Evolutionary conservation across 1,139 yeast genomes (phyloP), one percentile per base, ranked within the genome.

Genomic region (Yamadazyma atmosphaerica): DNA sequence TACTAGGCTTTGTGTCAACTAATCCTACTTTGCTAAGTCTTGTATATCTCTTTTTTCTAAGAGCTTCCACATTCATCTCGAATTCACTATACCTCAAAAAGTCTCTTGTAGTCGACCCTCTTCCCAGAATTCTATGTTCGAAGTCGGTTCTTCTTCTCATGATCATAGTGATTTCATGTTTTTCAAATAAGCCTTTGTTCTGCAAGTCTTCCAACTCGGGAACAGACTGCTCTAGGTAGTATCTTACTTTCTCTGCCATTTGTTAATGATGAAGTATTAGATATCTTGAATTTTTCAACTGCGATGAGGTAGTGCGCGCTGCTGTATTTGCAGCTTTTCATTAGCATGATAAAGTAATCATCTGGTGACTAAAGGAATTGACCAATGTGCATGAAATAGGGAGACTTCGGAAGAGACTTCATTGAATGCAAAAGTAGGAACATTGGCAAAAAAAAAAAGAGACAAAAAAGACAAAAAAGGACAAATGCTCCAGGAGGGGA

Each of bases 81-180:
- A 85, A 94, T 44, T 82, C 87, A 33, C 86, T 79, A 58, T 92
- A 94, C 50, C 77, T 76, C 43, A 88, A 57, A 56, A 82, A 94
- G 59, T 92, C 98, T 42, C 79, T 69, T 4, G 89, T 79, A 49
- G 77, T 81, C 15, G 92, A 79, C 2, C 95, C 95, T 60, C 98
- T 75, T 32, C 95, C 89, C 37, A 80, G 79, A 40, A 94, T 78
- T 45, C 96, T 69, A 60, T 92, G 96, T 63, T 94, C 99, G 53
- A 89, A 92, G 61, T 90, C 97, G 0, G 98, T 90, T 65, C 98
- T 78, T 58, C 89, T 80, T 65, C 92, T 82, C 90, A 92, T 88
- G 44, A 94, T 85, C 71, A 79, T 76, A 36, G 84, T 81, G 50
- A 89, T 81, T 61, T 94, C 98, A 53, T 78, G 77, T 54, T 83